phyloP scores from a whole-genome alignment of 108 stramenopile genomes.

The Conticribra guillardii region DNA sequence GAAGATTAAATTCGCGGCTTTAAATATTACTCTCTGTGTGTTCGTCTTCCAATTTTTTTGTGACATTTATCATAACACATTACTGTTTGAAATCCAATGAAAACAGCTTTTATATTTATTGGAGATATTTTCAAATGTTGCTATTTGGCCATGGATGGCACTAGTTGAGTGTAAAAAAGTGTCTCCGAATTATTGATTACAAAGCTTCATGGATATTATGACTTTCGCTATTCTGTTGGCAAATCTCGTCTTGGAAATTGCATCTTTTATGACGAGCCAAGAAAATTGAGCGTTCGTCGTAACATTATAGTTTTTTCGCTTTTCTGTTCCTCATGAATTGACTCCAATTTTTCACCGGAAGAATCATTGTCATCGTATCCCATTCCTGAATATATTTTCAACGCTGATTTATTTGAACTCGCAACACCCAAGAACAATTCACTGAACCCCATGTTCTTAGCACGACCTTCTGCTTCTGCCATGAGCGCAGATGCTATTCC shows the following conservation, averaged over 20 bases:
- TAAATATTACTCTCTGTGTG: not conserved
- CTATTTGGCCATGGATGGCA: too few species aligned
- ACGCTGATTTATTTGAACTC: not conserved
- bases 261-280: too few species aligned
- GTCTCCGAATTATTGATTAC: too few species aligned
- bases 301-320: not conserved
- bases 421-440: conserved; percentile 12
- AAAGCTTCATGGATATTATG: too few species aligned
- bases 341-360: not conserved
- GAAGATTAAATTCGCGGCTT: too few species aligned
- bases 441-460: not conserved
- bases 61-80: too few species aligned
- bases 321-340: not conserved
- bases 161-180: too few species aligned
- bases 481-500: conserved; percentile 2
- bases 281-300: not conserved
- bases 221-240: too few species aligned
- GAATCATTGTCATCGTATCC: conserved; percentile 2
- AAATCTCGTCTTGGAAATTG: too few species aligned
- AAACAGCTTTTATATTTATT: too few species aligned
- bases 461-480: conserved; percentile 1
- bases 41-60: not conserved
- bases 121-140: too few species aligned
- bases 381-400: not conserved
- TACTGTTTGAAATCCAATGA: too few species aligned